Evolutionary conservation across 345 rosid genomes (phyloP), one percentile per base, ranked within the genome.

Genomic region (Lepidium sativum): DNA sequence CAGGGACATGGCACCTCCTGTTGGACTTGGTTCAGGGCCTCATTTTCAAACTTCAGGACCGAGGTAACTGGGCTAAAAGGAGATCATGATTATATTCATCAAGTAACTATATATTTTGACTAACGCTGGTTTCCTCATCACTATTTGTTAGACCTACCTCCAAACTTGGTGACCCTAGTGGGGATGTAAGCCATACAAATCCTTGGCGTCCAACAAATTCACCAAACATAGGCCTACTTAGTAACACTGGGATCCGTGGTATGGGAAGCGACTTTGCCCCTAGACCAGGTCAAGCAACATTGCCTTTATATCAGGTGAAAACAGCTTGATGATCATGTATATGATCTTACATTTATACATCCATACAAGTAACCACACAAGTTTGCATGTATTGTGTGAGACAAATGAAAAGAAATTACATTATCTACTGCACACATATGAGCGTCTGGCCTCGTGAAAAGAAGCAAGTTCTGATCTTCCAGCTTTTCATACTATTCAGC

Each of bases 21-120:
- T 74, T 74, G 97, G 86, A 60, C 91, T 86, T 16, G 86, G 87
- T 63, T 77, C 80, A 67, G 82, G 89, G 50, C 91, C 96, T 68
- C 85, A 68, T 29, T 82, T 80, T 72, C 89, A 84, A 81, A 81
- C 82, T 34, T 80, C 92, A 53, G 87, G 78, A 23, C 83, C 78
- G 29, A 86, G 91, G 98, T 85, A 76, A n/a, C n/a, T n/a, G n/a
- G n/a, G 43, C 48, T 56, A 67, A 60, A n/a, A 39, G 52, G 51
- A 29, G 57, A 40, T 61, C 61, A 9, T 61, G n/a, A 34, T 27
- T 54, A 61, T 58, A 15, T 18, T 73, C 65, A 68, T 54, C 20
- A 60, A 21, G n/a, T 61, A 62, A 23, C 11, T 62, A 45, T 60
- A 37, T 68, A 21, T 31, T 40, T 44, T 45, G 47, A 42, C 37